Evolutionary conservation across 345 rosid genomes (phyloP).

Genomic region (Adansonia digitata): DNA sequence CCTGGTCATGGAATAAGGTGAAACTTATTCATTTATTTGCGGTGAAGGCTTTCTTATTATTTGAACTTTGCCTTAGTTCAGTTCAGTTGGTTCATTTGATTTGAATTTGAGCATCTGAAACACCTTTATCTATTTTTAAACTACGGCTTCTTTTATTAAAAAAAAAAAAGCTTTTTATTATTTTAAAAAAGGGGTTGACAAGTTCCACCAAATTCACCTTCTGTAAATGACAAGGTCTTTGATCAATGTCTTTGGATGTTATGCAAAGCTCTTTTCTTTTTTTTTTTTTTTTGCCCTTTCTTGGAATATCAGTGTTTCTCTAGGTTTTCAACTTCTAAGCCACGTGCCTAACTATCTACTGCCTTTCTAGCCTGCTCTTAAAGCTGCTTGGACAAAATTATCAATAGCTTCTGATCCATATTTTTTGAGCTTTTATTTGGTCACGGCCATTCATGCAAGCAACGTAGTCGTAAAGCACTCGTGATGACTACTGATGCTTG

Average conservation of each 20-base stretch:
- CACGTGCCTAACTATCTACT: not conserved
- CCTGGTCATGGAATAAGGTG: constrained; percentile 50
- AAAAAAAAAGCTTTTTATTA: not conserved
- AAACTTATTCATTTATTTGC: not conserved
- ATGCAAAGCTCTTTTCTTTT: not conserved
- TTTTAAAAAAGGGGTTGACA: not conserved
- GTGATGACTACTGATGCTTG: not conserved
- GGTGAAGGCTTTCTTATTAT: not conserved
- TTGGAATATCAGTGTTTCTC: not conserved
- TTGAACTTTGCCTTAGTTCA: too few species aligned
- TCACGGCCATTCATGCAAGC: not conserved
- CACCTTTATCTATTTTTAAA: too few species aligned
- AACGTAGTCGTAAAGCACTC: not conserved
- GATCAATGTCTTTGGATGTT: not conserved
- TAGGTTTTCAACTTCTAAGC: not conserved
- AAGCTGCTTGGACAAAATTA: not conserved
- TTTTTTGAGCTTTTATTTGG: not conserved
- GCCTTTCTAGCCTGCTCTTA: not conserved
- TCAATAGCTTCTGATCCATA: not conserved
- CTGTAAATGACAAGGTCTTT: not conserved
- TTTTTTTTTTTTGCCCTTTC: not conserved
- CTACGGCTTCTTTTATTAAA: too few species aligned
- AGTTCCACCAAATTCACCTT: not conserved
- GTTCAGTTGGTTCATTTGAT: too few species aligned
- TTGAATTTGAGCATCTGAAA: not conserved